These are phyloP conservation scores for Aspergillus sp. DNA, from an alignment of 2,329 filamentous ascomycete genomes.

Conservation along the genomic window DNA sequence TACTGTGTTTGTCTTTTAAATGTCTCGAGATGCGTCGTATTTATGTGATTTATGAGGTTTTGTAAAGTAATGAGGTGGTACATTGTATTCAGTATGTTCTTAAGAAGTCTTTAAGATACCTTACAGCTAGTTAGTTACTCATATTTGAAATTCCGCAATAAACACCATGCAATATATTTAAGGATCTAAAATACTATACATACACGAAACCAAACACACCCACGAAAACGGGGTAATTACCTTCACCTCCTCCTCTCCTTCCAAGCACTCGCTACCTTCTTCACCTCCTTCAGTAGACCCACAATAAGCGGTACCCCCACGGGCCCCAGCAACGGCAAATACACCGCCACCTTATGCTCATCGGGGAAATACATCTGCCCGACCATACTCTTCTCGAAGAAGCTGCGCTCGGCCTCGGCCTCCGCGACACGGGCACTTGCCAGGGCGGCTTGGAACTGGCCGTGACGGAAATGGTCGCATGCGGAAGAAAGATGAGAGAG, in stretches of 20 bases:
- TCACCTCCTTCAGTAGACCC: constrained; percentile 79
- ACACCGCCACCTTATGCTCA: constrained; percentile 96
- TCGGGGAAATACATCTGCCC: constrained; percentile 98
- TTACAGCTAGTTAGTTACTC: too few relatives aligned
- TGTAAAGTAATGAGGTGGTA: not conserved
- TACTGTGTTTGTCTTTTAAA: not conserved
- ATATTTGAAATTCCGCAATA: not conserved
- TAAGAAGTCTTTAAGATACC: not conserved
- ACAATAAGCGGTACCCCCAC: constrained; percentile 87
- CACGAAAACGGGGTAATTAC: too few relatives aligned
- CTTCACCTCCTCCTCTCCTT: constrained; percentile 28
- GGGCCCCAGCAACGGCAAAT: constrained; percentile 85
- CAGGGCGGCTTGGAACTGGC: constrained; percentile 66
- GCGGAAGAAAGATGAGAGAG: constrained; percentile 75
- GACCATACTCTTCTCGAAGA: constrained; percentile 99
- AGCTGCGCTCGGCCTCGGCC: constrained; percentile 84
- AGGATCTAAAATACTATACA: not conserved
- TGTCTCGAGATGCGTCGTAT: too few relatives aligned
- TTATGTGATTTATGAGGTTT: too few relatives aligned
- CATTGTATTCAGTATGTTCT: not conserved
- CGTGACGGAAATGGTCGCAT: constrained; percentile 68
- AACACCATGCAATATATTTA: not conserved
- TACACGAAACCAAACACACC: not conserved
- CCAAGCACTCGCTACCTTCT: constrained; percentile 47
- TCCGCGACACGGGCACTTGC: constrained; percentile 83